Evolutionary conservation across 768 basidiomycete species (phyloP).

Genomic region (Brasilioporus rufonigricans): DNA sequence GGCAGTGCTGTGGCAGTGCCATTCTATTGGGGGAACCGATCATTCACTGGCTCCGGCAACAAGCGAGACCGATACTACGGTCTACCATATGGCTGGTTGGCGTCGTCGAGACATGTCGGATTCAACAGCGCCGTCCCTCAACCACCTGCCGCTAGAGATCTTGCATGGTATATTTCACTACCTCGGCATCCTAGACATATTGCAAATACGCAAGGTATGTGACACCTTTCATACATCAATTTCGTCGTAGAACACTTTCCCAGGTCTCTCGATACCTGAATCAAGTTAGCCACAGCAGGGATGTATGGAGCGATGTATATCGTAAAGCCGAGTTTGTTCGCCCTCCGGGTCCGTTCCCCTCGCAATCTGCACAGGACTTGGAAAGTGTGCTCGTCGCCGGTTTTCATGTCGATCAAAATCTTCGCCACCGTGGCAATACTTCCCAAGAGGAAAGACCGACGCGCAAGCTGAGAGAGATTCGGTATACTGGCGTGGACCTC

Average conservation of each 20-base stretch:
- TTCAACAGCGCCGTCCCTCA: neutral
- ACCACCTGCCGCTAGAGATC: neutral
- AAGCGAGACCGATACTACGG: too few relatives aligned
- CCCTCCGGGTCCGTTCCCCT: conserved; percentile 9
- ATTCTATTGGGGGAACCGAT: too few relatives aligned
- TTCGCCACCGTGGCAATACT: neutral
- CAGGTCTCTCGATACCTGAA: neutral
- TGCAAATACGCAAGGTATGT: neutral
- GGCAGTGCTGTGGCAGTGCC: too few relatives aligned
- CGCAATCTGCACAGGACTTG: conserved; percentile 11
- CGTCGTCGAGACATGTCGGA: neutral
- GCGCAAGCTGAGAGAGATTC: conserved; percentile 6
- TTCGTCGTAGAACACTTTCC: neutral
- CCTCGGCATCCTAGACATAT: neutral
- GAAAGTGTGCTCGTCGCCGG: conserved; percentile 13
- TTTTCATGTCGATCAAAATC: conserved; percentile 5
- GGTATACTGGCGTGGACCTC: neutral
- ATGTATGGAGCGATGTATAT: conserved; percentile 7
- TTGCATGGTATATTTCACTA: neutral
- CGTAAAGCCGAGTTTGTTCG: conserved; percentile 10
- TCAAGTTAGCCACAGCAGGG: neutral
- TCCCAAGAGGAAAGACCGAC: neutral
- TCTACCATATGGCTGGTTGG: too few relatives aligned
- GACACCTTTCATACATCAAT: neutral
- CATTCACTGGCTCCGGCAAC: too few relatives aligned